Base-by-base conservation (phyloP, 345 rosid species). In the Lepidium aucheri region DNA sequence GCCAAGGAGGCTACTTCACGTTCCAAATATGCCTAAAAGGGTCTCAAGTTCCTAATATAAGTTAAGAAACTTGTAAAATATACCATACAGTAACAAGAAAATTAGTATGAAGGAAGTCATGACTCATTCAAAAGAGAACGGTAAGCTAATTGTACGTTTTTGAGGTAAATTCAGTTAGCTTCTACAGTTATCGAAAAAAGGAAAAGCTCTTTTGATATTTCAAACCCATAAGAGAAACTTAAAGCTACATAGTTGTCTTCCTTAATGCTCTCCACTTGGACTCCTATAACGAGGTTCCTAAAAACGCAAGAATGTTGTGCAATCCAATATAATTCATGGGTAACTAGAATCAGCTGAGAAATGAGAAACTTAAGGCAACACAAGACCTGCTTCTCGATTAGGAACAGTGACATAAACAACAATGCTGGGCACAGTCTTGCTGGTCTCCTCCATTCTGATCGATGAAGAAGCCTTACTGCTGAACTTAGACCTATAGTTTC, bases 401-500 rank as follows among this genome's bases (percentile, higher is more conserved):
- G 97, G 94, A 22, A 90, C 98, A 63, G 96, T 90, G 55, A 90
- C 92, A 59, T 88, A 93, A 42, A 93, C 95, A 7, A 88, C 97
- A 62, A 88, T 82, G 67, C 89, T 86, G 11, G 90, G 89, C 45
- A 88, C 97, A 52, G 78, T 75, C 60, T 74, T 72, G 74, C 81
- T 55, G 49, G 56, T 70, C 18, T 77, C 88, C 65, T 83, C 98
- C 97, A 90, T 88, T 77, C 65, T 82, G 63, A 74, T 78, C 42
- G 68, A 70, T 53, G 74, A 62, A 16, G 76, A 36, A 38, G 49
- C 74, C 52, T 65, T 74, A 34, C 64, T 70, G 26, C 90, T 57
- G 33, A 81, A 76, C 65, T 74, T 91, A 65, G 88, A 82, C 78
- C 93, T 92, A 64, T 35, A 8, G 15, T 40, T 36, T 9, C 26